phyloP scores from a whole-genome alignment of 257 asterid genomes.

The Solanum ahanhuiri region DNA sequence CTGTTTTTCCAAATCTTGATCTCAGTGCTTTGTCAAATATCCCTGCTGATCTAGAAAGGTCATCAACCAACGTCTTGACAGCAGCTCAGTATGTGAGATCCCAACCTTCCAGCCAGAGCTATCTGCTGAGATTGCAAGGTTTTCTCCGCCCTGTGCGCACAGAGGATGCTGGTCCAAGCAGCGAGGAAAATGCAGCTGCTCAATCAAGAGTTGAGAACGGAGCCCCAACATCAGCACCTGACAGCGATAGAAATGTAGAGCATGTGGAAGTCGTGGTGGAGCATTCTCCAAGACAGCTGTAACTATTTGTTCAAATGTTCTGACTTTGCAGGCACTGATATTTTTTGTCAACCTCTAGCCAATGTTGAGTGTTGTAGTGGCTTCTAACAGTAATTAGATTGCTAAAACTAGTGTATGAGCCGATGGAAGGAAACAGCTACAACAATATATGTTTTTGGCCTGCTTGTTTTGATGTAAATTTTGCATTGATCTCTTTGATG shows the following conservation, averaged over 20 bases:
- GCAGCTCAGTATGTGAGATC: constrained; percentile 49
- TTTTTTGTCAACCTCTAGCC: neutral
- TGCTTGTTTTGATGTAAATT: neutral
- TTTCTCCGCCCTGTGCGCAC: constrained; percentile 50
- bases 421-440: neutral
- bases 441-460: neutral
- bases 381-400: neutral
- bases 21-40: constrained; percentile 79
- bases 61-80: constrained; percentile 34
- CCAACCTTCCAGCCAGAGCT: constrained; percentile 72
- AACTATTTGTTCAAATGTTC: neutral
- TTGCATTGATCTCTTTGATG: neutral
- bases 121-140: constrained; percentile 70
- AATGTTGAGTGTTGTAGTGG: neutral
- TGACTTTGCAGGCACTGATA: neutral
- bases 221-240: constrained; percentile 4
- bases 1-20: constrained; percentile 92
- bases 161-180: constrained; percentile 28
- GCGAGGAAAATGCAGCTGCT: constrained; percentile 12
- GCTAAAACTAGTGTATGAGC: neutral
- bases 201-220: constrained; percentile 18
- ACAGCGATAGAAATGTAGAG: constrained; percentile 11
- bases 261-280: constrained; percentile 46
- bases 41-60: constrained; percentile 52
- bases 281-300: constrained; percentile 6